A percentile compares a stretch with the other conserved stretches of the same genome.
Conservation (phyloP, 768 basidiomycete species). For the Mycena rebaudengoi region DNA sequence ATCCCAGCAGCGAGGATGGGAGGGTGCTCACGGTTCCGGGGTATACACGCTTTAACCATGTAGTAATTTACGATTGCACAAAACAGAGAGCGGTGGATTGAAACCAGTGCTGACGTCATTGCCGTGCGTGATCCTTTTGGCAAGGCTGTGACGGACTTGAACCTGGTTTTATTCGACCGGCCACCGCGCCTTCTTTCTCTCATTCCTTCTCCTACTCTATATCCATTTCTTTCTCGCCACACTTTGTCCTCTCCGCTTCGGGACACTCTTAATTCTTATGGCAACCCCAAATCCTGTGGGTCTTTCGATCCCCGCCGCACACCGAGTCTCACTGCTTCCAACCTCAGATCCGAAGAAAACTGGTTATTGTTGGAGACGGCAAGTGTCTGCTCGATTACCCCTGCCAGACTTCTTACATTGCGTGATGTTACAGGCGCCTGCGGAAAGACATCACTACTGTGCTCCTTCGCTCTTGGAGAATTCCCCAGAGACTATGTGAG, state of each 20-base stretch:
- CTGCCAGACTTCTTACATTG: slow-evolving; percentile 29
- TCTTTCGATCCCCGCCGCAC: slow-evolving; percentile 25
- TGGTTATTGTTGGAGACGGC: slow-evolving; percentile 98
- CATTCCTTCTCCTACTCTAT: slow-evolving; percentile 36
- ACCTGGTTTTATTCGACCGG: slow-evolving; percentile 1
- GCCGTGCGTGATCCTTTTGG: no score
- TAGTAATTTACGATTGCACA: no score
- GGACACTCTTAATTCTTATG: slow-evolving; percentile 23
- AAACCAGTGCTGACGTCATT: no score
- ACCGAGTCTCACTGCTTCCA: slow-evolving; percentile 10
- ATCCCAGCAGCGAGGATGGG: no score
- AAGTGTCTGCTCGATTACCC: slow-evolving; percentile 43
- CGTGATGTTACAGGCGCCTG: slow-evolving; percentile 74
- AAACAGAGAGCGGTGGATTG: no score
- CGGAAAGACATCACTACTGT: slow-evolving; percentile 93
- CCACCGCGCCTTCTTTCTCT: slow-evolving; percentile 1
- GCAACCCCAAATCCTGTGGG: slow-evolving; percentile 68
- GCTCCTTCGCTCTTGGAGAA: slow-evolving; percentile 92
- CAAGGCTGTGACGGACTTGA: slow-evolving; percentile 3
- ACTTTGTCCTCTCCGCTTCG: slow-evolving; percentile 31
- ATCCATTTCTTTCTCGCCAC: slow-evolving; percentile 15
- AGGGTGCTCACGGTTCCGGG: no score
- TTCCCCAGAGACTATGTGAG: slow-evolving; percentile 96
- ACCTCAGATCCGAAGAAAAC: slow-evolving; percentile 86
- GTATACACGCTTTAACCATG: no score